Evolutionary conservation across 2,329 filamentous ascomycete species (phyloP), one percentile per base, ranked within the genome.

Genomic region (Grosmannia clavigera): DNA sequence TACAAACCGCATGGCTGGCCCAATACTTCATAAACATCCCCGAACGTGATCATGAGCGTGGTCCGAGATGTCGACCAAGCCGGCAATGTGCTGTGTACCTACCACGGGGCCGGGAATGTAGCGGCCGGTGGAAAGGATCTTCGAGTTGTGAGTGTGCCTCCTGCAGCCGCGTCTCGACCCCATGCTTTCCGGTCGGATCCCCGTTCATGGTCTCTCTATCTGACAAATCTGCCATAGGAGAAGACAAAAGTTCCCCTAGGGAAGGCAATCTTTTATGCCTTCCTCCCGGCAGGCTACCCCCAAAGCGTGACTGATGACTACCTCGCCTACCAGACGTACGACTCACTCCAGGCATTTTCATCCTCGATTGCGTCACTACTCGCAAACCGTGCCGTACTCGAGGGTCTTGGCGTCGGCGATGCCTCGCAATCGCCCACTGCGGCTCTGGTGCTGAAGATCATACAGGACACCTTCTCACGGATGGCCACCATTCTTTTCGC

Each of bases 401-500:
- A 92, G 64, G 78, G 80, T 54, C 74, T 95, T n/a, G 90, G 91
- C 12, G 90, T 95, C 14, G 91, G 91, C 62, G 87, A 95, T 71
- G 84, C 88, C 4, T 78, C 80, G 48, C 88, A 89, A 5, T 88
- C 88, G 0, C 87, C 90, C 12, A 95, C 90, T 0, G 83, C 84
- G 12, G 91, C 90, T 1, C 79, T 96, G 50, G 81, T 96, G 12
- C 81, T 96, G 57, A 90, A 88, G 35, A 87, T 95, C 63, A 75
- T 94, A 11, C 90, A 94, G 65, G 88, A 94, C 65, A 87, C 85
- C 57, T 86, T 88, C 62, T 90, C 89, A 10, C 83, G 90, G 7
- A 74, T 95, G 31, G 88, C 89, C 1, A 96, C 91, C 0, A 95
- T 96, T 62, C 72, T 89, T 11, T 95, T 96, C 70, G 92, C 91